Evolutionary conservation across 169 alveolate species (phyloP), one percentile per base, ranked within the genome.

Genomic region (Cryptosporidium sp.): DNA sequence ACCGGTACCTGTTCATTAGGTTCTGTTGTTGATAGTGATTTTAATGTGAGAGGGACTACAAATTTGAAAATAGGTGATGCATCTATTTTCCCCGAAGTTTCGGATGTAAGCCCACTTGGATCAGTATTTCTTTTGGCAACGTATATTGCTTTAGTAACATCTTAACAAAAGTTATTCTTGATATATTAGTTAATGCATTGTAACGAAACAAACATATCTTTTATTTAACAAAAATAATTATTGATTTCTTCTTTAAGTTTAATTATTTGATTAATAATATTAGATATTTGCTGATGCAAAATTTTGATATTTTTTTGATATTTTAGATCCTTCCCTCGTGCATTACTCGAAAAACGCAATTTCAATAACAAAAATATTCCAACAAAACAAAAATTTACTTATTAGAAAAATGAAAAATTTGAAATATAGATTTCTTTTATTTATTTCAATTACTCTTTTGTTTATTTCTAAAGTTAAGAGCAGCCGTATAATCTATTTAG

Each of bases 101-200:
- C 89, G 9, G 89, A 80, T 42, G 89, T 80, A 7, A 80, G 89
- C 29, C 89, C 89, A 80, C 67, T 80, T 26, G 89, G 89, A n/a
- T 80, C 89, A 16, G 89, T 80, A 23, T 48, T 80, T 18, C 67
- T 80, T 26, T 48, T 80, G 61, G 75, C 89, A 39, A 45, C 89
- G 10, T 80, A 80, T 29, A 65, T 80, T 29, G 89, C 89, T 31
- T 8, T 80, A 26, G 42, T 8, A 23, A 80, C 89, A 62, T 80
- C 89, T 4, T 65, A 65, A 67, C 33, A 29, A 67, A 37, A 67
- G 73, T 33, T 67, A 67, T 37, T 37, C 51, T 18, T 67, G 23
- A n/a, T 12, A 37, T 8, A 33, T 67, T 67, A 6, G 4, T 42
- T 14, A 26, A 31, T 35, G 26, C 4, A 18, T 18, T 33, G 6